These are phyloP conservation scores for Rhodomyrtus tomentosa DNA, from an alignment of 345 rosid species.

Conservation along the genomic window DNA sequence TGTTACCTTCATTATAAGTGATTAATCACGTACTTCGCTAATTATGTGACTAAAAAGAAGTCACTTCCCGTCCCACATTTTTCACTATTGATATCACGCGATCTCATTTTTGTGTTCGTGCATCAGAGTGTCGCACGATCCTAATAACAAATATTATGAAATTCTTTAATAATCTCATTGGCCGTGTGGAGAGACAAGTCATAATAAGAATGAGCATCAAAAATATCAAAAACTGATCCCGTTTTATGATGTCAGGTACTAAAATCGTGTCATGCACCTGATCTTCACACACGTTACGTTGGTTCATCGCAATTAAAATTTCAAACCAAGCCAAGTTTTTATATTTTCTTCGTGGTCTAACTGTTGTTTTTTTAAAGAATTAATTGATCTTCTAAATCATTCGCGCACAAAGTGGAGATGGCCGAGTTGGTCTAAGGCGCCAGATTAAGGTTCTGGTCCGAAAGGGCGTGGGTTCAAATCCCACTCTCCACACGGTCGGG, in stretches of 20 bases:
- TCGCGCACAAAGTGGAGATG: slow-evolving; percentile 39
- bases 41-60: not conserved
- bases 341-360: not conserved
- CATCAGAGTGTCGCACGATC: not conserved
- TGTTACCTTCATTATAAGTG: not conserved
- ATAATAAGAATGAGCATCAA: accelerated
- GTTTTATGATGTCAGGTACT: not conserved
- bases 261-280: accelerated
- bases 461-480: slow-evolving; percentile 99
- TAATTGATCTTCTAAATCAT: too few relatives aligned
- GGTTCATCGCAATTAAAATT: not conserved
- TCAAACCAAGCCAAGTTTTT: not conserved
- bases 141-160: not conserved
- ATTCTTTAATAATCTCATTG: not conserved
- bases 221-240: not conserved
- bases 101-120: not conserved
- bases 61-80: not conserved
- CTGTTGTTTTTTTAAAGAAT: not conserved
- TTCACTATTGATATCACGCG: accelerated
- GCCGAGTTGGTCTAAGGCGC: slow-evolving; percentile 99
- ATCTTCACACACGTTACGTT: not conserved
- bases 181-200: not conserved
- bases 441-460: slow-evolving; percentile 99
- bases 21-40: not conserved
- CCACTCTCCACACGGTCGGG: slow-evolving; percentile 57